Evolutionary conservation across 768 basidiomycete species (phyloP).

Genomic region (Leccinum obscurum): DNA sequence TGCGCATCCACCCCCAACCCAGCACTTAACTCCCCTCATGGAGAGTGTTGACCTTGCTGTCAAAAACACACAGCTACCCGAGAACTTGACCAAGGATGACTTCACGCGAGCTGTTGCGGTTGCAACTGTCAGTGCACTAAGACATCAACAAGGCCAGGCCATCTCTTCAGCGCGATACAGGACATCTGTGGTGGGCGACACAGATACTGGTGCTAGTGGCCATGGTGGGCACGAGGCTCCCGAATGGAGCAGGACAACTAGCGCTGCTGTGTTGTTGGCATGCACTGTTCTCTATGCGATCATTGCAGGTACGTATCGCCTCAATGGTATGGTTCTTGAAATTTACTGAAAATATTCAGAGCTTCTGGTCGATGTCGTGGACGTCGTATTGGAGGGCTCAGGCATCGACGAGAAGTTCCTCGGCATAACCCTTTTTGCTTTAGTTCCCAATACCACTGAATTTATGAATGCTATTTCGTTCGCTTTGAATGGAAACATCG

Average conservation of each 20-base stretch:
- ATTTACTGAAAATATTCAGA: slow-evolving; percentile 48
- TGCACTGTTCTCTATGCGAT: slow-evolving; percentile 94
- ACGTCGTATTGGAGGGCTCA: slow-evolving; percentile 85
- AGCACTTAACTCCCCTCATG: slow-evolving; percentile 59
- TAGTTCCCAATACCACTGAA: slow-evolving; percentile 98
- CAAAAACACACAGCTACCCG: slow-evolving; percentile 57
- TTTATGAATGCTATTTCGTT: slow-evolving; percentile 99
- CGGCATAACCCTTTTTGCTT: slow-evolving; percentile 92
- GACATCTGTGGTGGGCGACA: slow-evolving; percentile 37
- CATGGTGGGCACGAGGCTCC: slow-evolving; percentile 93
- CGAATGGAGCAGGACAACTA: slow-evolving; percentile 89
- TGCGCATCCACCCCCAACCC: slow-evolving; percentile 39
- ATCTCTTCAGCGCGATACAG: slow-evolving; percentile 51
- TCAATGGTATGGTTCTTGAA: not conserved
- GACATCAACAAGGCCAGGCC: slow-evolving; percentile 68
- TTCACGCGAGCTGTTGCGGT: slow-evolving; percentile 93
- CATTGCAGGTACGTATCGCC: slow-evolving; percentile 77
- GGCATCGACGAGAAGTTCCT: slow-evolving; percentile 98
- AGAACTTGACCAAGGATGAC: slow-evolving; percentile 77
- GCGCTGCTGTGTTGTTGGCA: slow-evolving; percentile 83
- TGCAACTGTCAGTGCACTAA: slow-evolving; percentile 87
- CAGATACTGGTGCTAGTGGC: slow-evolving; percentile 49
- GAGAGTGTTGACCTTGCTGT: slow-evolving; percentile 80
- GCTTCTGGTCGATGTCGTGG: slow-evolving; percentile 92
- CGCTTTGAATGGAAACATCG: slow-evolving; percentile 95